Percentiles rank a stretch among this genome's conserved stretches.
Conservation (phyloP, 495 filamentous ascomycete genomes). For the Barbatosphaeria neglecta region DNA sequence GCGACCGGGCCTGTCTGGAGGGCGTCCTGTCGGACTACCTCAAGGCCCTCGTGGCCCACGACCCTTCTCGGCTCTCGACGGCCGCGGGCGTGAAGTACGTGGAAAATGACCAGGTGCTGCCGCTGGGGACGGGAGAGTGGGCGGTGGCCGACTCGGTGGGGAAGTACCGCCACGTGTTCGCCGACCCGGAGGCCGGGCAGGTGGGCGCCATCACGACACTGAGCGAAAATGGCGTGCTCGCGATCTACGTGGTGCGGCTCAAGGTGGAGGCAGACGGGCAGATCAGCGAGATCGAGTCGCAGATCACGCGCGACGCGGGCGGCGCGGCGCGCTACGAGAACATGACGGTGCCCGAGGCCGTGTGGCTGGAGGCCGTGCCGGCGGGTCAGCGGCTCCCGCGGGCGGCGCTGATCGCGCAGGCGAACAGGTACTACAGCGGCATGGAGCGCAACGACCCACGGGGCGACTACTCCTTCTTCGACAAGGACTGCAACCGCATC, state of each 20-base stretch:
- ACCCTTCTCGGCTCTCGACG: slow-evolving; percentile 8
- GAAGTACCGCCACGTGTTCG: slow-evolving; percentile 14
- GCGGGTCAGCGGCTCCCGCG: slow-evolving; percentile 9
- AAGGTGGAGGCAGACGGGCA: slow-evolving; percentile 13
- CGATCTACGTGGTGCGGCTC: slow-evolving; percentile 11
- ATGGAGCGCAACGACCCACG: slow-evolving; percentile 14
- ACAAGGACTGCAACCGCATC: slow-evolving; percentile 13
- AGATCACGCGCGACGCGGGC: slow-evolving; percentile 9
- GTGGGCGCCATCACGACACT: slow-evolving; percentile 14
- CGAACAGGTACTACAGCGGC: slow-evolving; percentile 13
- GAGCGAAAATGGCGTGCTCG: slow-evolving; percentile 10
- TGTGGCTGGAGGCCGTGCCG: slow-evolving; percentile 10
- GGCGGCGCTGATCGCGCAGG: slow-evolving; percentile 8
- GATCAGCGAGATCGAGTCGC: slow-evolving; percentile 13
- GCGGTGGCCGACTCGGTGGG: slow-evolving; percentile 9
- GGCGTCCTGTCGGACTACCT: slow-evolving; percentile 9
- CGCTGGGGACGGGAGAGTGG: slow-evolving; percentile 12
- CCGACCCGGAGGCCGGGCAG: slow-evolving; percentile 11
- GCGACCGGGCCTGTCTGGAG: slow-evolving; percentile 9
- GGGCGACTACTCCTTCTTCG: slow-evolving; percentile 13
- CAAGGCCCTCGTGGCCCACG: slow-evolving; percentile 8
- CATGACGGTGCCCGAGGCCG: slow-evolving; percentile 8
- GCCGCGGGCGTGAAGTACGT: slow-evolving; percentile 10
- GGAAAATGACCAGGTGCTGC: slow-evolving; percentile 12
- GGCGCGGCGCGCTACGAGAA: slow-evolving; percentile 8